A percentile compares a stretch with the other conserved stretches of the same genome.
phyloP scores from a whole-genome alignment of 176 grass and related monocot genomes.

The Oryza brachyantha region DNA sequence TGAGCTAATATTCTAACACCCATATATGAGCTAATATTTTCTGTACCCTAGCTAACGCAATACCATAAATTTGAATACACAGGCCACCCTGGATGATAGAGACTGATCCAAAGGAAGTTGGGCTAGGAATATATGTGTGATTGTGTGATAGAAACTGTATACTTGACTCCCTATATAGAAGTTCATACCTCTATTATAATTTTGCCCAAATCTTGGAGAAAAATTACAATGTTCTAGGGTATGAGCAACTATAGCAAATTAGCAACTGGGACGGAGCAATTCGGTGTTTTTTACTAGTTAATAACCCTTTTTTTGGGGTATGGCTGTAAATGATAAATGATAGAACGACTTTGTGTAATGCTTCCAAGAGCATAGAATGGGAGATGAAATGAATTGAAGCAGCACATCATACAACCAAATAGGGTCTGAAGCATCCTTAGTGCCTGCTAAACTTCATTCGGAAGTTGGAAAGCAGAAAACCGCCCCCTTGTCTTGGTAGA shows the following conservation, averaged over 20 bases:
- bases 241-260: background rate
- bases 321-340: background rate
- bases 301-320: background rate
- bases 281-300: no score
- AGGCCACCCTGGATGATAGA: slow-evolving; percentile 95
- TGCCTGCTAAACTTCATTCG: no score
- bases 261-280: no score
- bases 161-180: background rate
- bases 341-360: background rate
- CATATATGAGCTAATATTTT: background rate
- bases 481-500: background rate
- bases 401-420: background rate
- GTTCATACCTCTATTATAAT: no score
- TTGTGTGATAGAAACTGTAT: slow-evolving; percentile 35
- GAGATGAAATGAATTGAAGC: background rate
- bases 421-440: no score
- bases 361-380: background rate
- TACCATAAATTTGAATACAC: slow-evolving; percentile 29
- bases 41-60: slow-evolving; percentile 23
- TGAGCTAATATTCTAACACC: background rate
- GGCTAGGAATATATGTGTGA: slow-evolving; percentile 82
- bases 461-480: no score
- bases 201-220: no score
- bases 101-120: slow-evolving; percentile 74
- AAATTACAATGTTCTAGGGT: background rate